Evolutionary conservation across 441 rosid genomes (phyloP), one percentile per base, ranked within the genome.

Genomic region (Viola pubescens): DNA sequence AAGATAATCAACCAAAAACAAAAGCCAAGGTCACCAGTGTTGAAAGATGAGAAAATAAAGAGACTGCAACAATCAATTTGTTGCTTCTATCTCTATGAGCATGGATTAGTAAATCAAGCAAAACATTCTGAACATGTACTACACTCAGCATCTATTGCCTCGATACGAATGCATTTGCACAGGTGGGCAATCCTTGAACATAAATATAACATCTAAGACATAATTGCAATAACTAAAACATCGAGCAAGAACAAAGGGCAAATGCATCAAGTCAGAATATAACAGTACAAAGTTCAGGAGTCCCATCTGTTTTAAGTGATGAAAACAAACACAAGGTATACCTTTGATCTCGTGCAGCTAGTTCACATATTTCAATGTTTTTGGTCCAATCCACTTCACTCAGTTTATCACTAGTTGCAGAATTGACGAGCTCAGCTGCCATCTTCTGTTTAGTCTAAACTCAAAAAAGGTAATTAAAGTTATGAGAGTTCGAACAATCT

Each of bases 341-440:
- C 97, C 91, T 84, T 59, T 79, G 86, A 73, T 88, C 94, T 52
- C 60, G 79, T 51, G 96, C 86, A 43, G 82, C 94, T 67, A 84
- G 67, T 81, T 90, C 97, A 67, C 97, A 94, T 59, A 90, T 87
- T 81, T 88, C 87, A 58, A 90, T 88, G 73, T 82, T 88, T 71
- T 85, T 94, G 41, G 80, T 68, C 99, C 99, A 94, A 66, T 94
- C 89, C 64, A 94, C 73, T 73, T 94, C 97, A 56, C 77, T 42
- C 63, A 94, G 81, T 73, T 88, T 88, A 63, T 82, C 95, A 62
- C 83, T 86, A 7, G 97, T 90, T 42, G 96, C 96, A 66, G 79
- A 77, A 75, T 70, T 83, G 12, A 94, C 96, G 19, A 94, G 96
- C 76, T 86, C 95, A 66, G 96, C 60, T 14, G 99, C 97, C 97